A percentile compares a stretch with the other conserved stretches of the same genome.
These are phyloP conservation scores for Naematelia aurantialba DNA, from an alignment of 768 basidiomycete species.

Conservation along the genomic window DNA sequence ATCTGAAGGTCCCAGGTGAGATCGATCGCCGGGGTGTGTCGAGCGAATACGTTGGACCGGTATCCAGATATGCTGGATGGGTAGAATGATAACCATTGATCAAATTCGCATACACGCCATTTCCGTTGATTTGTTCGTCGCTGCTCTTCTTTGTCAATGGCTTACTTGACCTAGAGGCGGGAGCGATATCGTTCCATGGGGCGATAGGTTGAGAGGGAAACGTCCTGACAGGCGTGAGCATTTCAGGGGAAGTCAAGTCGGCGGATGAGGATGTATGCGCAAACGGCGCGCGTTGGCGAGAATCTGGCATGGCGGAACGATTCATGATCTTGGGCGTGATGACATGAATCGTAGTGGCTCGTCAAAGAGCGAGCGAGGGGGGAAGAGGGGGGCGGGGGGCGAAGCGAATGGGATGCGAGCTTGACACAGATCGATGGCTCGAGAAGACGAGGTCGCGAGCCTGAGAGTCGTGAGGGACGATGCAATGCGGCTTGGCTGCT, in stretches of 20 bases:
- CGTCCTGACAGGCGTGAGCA: constrained; percentile 3
- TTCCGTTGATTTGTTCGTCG: constrained; percentile 5
- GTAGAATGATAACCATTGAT: constrained; percentile 6
- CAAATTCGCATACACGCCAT: constrained; percentile 4
- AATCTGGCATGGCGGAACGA: constrained; percentile 23
- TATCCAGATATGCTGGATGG: constrained; percentile 10
- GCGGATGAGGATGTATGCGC: constrained; percentile 36
- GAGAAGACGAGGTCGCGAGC: too few relatives aligned
- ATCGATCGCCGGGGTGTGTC: constrained; percentile 13
- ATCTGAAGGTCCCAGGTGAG: constrained; percentile 8
- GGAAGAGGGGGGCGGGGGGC: not conserved
- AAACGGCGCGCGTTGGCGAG: constrained; percentile 40
- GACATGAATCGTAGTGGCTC: not conserved
- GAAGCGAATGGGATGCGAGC: too few relatives aligned
- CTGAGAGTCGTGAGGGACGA: too few relatives aligned
- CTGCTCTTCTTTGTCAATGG: constrained; percentile 3
- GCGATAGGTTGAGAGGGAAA: constrained; percentile 7
- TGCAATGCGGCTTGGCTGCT: too few relatives aligned
- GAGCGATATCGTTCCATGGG: not conserved
- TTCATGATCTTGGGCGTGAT: not conserved
- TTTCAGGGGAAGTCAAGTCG: constrained; percentile 20
- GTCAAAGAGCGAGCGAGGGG: not conserved
- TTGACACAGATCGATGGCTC: too few relatives aligned
- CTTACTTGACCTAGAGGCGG: not conserved
- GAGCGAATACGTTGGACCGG: constrained; percentile 6